Conservation (phyloP, 2,329 filamentous ascomycete species). For the Coniochaeta prunicola region DNA sequence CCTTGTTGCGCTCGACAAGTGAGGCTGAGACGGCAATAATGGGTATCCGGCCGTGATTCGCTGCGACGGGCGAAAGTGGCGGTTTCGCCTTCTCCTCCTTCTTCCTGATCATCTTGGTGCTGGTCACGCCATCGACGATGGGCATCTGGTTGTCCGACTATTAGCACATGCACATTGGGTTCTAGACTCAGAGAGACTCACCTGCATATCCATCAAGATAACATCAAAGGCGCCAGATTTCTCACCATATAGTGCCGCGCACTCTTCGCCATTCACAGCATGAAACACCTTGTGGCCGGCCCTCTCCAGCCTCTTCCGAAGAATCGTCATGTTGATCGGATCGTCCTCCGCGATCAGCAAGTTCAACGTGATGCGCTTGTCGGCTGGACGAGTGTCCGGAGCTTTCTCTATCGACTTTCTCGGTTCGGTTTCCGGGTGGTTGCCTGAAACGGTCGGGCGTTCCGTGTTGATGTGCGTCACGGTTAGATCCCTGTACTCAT, state of each 20-base stretch:
- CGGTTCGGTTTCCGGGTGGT: not conserved
- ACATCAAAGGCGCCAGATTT: conserved; percentile 61
- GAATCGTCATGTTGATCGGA: conserved; percentile 75
- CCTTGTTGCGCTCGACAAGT: conserved; percentile 60
- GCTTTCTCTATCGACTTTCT: not conserved
- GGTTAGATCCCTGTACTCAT: conserved; percentile 26
- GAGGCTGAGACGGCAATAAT: conserved; percentile 86
- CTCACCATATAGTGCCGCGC: conserved; percentile 62
- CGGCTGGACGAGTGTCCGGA: not conserved
- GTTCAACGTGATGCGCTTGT: conserved; percentile 27
- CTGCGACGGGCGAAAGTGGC: conserved; percentile 51
- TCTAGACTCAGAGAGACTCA: conserved; percentile 31
- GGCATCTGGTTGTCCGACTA: conserved; percentile 63
- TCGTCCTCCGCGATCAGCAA: conserved; percentile 84
- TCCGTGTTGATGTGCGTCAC: not conserved
- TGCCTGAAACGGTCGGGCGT: not conserved
- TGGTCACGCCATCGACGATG: conserved; percentile 76
- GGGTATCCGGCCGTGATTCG: conserved; percentile 59
- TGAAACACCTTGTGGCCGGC: conserved; percentile 63
- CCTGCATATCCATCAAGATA: conserved; percentile 90
- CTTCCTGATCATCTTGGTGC: conserved; percentile 75
- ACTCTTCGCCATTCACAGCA: conserved; percentile 80
- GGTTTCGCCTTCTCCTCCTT: conserved; percentile 51
- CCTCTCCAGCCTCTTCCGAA: conserved; percentile 74
- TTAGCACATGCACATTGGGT: not conserved